Evolutionary conservation across 2,329 filamentous ascomycete genomes (phyloP).

Genomic region (Penicillium sp.): DNA sequence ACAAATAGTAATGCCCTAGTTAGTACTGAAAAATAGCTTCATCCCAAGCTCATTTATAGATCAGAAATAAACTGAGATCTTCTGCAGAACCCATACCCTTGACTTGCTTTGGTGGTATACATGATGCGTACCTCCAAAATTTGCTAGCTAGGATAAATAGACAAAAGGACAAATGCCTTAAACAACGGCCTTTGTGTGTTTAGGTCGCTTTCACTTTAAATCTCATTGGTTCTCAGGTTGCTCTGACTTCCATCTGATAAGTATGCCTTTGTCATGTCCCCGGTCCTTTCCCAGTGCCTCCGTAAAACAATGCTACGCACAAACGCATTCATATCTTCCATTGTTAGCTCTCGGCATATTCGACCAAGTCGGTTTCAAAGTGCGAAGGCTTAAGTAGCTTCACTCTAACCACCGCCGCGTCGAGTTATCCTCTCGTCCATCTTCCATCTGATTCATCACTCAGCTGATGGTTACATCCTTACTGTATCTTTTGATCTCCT

Average conservation of each 20-base stretch:
- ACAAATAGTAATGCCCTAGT: background rate
- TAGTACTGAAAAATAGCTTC: background rate
- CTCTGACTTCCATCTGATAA: background rate
- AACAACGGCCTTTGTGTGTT: background rate
- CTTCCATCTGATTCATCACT: background rate
- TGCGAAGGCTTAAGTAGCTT: background rate
- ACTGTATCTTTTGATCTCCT: background rate
- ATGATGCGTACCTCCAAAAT: background rate
- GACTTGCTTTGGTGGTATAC: background rate
- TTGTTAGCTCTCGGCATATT: background rate
- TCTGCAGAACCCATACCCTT: background rate
- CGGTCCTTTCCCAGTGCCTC: no score
- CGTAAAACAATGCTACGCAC: background rate
- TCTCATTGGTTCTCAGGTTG: background rate
- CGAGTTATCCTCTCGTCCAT: background rate
- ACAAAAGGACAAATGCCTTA: background rate
- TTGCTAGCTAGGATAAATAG: background rate
- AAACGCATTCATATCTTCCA: background rate
- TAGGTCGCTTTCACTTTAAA: background rate
- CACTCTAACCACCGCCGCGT: background rate
- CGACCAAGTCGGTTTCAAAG: background rate
- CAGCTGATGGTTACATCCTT: background rate
- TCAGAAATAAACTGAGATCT: background rate
- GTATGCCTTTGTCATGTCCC: background rate
- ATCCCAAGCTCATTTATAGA: background rate